Base-by-base conservation (phyloP, 2,329 filamentous ascomycete genomes). In the Lasiodiplodia hormozganensis region DNA sequence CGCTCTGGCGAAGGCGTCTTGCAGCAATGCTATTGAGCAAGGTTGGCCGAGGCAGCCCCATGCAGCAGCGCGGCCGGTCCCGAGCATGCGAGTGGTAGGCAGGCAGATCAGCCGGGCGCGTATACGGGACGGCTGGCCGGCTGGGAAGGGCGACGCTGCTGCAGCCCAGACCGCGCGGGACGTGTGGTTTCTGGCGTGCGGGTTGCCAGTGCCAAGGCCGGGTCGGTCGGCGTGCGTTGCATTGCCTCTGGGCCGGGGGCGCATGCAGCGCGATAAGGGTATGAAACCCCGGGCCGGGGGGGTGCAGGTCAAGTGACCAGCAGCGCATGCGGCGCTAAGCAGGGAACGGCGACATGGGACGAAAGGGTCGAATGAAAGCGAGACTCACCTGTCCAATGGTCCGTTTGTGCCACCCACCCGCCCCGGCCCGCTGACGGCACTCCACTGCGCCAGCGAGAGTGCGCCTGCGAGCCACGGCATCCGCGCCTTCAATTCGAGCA, bases 391-490 rank as follows among this genome's bases (percentile, higher is more conserved):
- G 84, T 98, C 95, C 81, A 97, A 83, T 79, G 89, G 86, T 71
- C 93, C 90, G 79, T 96, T 87, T 34, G 91, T 88, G 75, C 87
- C 86, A 77, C 92, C 93, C 72, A 97, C 80, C 81, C 82, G 87
- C 75, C 93, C 92, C 72, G 92, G 92, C 28, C 94, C 93, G 75
- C 85, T 84, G 76, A 95, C 81, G 75, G 89, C 86, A 73, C 89
- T 85, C 85, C 92, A 90, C 81, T 96, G 93, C 73, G 91, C 79
- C 80, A 97, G 87, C 68, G 92, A 91, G 70, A 96, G 79, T 73
- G 88, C 83, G 76, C 93, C 93, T 76, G 85, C 86, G 68, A 97
- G 86, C 95, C 95, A 98, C 71, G 95, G 95, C 93, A 97, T 97
- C 80, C 93, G 92, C 72, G 84, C 80, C 73, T 90, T 85, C 76